phyloP scores from a whole-genome alignment of 2,329 filamentous ascomycete species.

The Epichloe elymi region DNA sequence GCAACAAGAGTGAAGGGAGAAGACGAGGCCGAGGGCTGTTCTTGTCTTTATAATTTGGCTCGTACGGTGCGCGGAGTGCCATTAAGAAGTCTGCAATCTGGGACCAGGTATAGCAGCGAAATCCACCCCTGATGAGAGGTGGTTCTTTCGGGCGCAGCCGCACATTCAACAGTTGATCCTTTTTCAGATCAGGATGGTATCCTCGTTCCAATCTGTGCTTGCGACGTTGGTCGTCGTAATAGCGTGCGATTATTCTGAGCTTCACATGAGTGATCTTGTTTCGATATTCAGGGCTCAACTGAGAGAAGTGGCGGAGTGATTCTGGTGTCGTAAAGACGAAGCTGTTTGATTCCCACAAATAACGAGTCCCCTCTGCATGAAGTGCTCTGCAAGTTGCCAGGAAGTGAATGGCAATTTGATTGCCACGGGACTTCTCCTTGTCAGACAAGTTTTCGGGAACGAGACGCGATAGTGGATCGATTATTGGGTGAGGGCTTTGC shows the following conservation, averaged over 20 bases:
- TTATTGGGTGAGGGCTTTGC: conserved; percentile 34
- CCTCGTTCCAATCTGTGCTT: conserved; percentile 28
- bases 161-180: conserved; percentile 28
- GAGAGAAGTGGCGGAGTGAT: conserved; percentile 34
- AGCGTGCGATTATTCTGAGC: conserved; percentile 40
- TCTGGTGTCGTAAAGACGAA: conserved; percentile 42
- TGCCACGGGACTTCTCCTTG: conserved; percentile 28
- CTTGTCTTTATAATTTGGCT: conserved; percentile 25
- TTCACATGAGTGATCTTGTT: conserved; percentile 31
- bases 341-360: conserved; percentile 37
- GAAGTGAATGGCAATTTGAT: conserved; percentile 40
- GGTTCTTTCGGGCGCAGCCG: conserved; percentile 30
- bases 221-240: conserved; percentile 37
- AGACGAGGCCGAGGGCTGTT: conserved; percentile 27
- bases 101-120: conserved; percentile 41
- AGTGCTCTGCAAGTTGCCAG: conserved; percentile 38
- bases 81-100: conserved; percentile 40
- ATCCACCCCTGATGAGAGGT: conserved; percentile 35
- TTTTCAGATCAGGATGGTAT: conserved; percentile 31
- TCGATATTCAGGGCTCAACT: conserved; percentile 29
- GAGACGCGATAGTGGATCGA: conserved; percentile 38
- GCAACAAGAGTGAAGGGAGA: conserved; percentile 30
- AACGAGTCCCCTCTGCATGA: conserved; percentile 32
- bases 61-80: conserved; percentile 36
- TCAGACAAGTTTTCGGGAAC: conserved; percentile 30